Base-by-base conservation (phyloP, 345 rosid genomes). In the Aethionema arabicum region DNA sequence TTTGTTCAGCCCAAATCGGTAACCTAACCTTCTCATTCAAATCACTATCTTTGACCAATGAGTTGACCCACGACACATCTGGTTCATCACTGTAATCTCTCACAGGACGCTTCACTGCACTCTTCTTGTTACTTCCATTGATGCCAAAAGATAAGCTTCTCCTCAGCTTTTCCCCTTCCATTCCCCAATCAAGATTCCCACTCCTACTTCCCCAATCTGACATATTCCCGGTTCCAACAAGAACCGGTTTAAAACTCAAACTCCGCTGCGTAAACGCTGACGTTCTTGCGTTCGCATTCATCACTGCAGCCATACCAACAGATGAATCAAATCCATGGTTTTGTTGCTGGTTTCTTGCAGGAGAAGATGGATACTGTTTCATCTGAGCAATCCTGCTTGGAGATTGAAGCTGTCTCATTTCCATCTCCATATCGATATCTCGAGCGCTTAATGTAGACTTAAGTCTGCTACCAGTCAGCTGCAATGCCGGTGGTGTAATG, bases 181-280 rank as follows among this genome's bases (percentile, higher is more conserved):
- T 63, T n/a, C 91, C 96, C 99, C 99, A 90, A 48, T 93, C 91
- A 36, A 93, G 68, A 64, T 81, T 90, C 65, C 99, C 99, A n/a
- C 71, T 73, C 8, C 96, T 95, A 0, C 95, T 85, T 65, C 91
- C 62, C 99, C 97, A 89, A 39, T 77, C 78, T 0, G 87, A 84
- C 29, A 83, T 75, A 56, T 81, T 80, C 5, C 92, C 77, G 9
- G 83, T 41, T 8, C 78, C 80, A 14, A 77, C 55, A 36, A 42
- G 6, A 29, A 56, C 56, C 0, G 70, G 75, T 43, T 71, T 71
- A 52, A 93, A 90, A 72, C 97, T 93, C 75, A 87, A 84, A 78
- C 99, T 90, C 30, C 97, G 78, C 71, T 87, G 84, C 0, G 97
- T 77, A 70, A 93, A 89, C 0, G 95, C 95, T 1, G 97, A 82